These are phyloP conservation scores for Cercospora sesami DNA, from an alignment of 2,329 filamentous ascomycete genomes.

Conservation along the genomic window DNA sequence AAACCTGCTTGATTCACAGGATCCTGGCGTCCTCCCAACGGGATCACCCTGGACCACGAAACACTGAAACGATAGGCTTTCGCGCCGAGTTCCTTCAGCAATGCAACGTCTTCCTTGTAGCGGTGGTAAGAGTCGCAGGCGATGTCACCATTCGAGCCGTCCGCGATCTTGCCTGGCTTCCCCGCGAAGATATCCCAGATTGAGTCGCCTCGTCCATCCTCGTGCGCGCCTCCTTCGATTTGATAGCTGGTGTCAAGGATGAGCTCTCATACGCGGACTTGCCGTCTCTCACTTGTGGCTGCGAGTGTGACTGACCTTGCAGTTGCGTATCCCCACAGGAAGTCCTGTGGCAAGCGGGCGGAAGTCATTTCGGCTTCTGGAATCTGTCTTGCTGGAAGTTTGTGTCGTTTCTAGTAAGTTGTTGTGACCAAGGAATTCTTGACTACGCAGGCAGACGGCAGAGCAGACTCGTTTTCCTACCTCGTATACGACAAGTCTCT, in stretches of 20 bases:
- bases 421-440: background rate
- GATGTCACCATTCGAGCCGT: conserved; percentile 70
- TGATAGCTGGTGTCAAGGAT: conserved; percentile 64
- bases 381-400: background rate
- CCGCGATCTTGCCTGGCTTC: conserved; percentile 78
- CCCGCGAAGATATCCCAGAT: conserved; percentile 92
- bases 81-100: conserved; percentile 72
- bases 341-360: conserved; percentile 28
- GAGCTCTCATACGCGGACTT: conserved; percentile 4
- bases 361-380: conserved; percentile 23
- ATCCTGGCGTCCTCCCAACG: conserved; percentile 78
- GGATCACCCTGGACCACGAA: conserved; percentile 80
- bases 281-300: conserved; percentile 43
- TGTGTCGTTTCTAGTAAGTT: background rate
- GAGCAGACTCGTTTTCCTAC: background rate
- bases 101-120: conserved; percentile 71
- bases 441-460: background rate
- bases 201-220: conserved; percentile 76
- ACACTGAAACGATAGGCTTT: conserved; percentile 81
- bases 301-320: conserved; percentile 53
- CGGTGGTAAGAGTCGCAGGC: conserved; percentile 88
- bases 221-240: conserved; percentile 73
- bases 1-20: conserved; percentile 77
- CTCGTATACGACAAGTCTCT: background rate
- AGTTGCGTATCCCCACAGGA: conserved; percentile 78